Conservation (phyloP, 164 flowering plant genomes). For the Litsea cubeba region DNA sequence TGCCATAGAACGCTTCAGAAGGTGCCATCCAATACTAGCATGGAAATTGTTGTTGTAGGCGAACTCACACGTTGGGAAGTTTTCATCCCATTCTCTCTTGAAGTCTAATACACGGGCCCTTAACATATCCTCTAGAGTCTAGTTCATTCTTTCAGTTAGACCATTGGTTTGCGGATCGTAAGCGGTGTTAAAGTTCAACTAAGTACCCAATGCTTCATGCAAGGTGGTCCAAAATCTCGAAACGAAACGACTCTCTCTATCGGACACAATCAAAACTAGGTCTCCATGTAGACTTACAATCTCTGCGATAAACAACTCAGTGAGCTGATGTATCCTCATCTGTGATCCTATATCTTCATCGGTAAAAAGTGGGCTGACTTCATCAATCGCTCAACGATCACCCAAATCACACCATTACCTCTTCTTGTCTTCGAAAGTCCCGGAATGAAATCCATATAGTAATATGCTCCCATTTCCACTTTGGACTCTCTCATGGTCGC, state of each 20-base stretch:
- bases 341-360: background rate
- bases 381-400: background rate
- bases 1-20: background rate
- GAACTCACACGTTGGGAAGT: background rate
- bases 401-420: background rate
- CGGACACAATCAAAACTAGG: background rate
- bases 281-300: background rate
- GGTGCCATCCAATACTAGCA: background rate
- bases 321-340: background rate
- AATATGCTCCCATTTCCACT: background rate
- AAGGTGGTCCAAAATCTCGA: background rate
- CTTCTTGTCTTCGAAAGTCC: background rate
- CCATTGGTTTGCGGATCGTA: background rate
- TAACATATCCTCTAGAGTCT: background rate
- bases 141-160: background rate
- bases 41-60: background rate
- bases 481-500: background rate
- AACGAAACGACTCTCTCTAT: background rate
- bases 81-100: background rate
- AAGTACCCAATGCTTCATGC: background rate
- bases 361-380: background rate
- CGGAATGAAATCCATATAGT: background rate
- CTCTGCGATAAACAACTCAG: background rate
- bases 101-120: background rate
- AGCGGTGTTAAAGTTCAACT: background rate